A percentile compares a stretch with the other conserved stretches of the same genome.
Conservation (phyloP, 2,329 filamentous ascomycete species). For the Ophiostoma fasciatum region DNA sequence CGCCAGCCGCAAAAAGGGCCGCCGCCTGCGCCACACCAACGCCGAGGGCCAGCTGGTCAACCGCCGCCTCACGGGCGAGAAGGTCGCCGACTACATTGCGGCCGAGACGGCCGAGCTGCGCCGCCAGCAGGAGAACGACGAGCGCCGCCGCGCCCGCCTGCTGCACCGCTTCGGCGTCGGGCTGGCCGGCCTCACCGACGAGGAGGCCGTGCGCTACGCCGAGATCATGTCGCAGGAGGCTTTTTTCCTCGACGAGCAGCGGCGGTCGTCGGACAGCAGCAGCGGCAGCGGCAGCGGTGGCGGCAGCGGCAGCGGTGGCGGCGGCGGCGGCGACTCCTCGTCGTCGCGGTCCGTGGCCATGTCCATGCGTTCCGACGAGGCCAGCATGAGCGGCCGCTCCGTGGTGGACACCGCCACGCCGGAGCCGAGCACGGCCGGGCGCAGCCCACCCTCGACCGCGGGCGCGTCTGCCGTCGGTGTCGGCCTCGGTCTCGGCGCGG, state of each 20-base stretch:
- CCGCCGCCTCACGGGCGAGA: constrained; percentile 42
- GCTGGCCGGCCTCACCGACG: constrained; percentile 49
- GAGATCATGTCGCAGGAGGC: constrained; percentile 52
- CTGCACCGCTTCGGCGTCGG: constrained; percentile 75
- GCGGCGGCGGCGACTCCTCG: constrained; percentile 1
- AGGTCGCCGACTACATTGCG: constrained; percentile 67
- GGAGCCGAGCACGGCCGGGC: constrained; percentile 35
- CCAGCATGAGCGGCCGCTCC: neutral
- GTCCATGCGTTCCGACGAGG: too few relatives aligned
- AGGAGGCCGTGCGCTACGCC: constrained; percentile 49
- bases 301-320: neutral
- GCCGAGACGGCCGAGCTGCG: constrained; percentile 74
- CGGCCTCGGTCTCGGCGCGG: too few relatives aligned
- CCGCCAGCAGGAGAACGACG: constrained; percentile 50
- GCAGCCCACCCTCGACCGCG: constrained; percentile 18
- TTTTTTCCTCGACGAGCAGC: constrained; percentile 43
- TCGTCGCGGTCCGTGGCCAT: too few relatives aligned
- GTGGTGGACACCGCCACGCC: constrained; percentile 33
- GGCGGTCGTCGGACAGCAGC: constrained; percentile 19
- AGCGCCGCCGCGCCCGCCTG: constrained; percentile 54
- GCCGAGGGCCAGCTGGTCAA: constrained; percentile 34
- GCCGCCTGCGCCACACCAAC: constrained; percentile 57
- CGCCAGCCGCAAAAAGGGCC: constrained; percentile 65
- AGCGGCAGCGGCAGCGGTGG: neutral
- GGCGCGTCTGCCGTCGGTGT: too few relatives aligned